These are phyloP conservation scores for Fusarium sp. DNA, from an alignment of 2,329 filamentous ascomycete species.

Conservation along the genomic window DNA sequence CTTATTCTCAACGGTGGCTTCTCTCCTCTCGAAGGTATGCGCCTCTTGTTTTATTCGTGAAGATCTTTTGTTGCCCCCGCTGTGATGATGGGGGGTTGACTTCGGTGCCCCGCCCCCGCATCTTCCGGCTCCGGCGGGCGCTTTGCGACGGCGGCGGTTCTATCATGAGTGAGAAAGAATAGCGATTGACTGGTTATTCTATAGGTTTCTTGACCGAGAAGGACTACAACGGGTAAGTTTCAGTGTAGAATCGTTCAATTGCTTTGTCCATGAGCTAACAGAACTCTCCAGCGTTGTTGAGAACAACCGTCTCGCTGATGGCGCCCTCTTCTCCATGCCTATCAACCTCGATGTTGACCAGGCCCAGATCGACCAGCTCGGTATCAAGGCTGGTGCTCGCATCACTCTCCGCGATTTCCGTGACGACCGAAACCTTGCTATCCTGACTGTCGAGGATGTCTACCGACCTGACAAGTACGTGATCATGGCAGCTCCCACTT, in stretches of 20 bases:
- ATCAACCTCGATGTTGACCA: constrained; percentile 90
- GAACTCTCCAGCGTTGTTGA: constrained; percentile 77
- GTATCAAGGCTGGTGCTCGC: constrained; percentile 81
- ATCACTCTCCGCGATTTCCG: constrained; percentile 93
- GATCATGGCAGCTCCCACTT: not conserved
- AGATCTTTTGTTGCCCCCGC: not conserved
- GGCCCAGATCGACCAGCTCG: constrained; percentile 76
- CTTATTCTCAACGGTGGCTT: constrained; percentile 97
- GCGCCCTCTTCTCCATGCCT: constrained; percentile 94
- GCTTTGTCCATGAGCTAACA: constrained; percentile 39
- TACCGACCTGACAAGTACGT: constrained; percentile 94
- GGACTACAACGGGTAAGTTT: constrained; percentile 88
- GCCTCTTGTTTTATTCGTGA: constrained; percentile 46
- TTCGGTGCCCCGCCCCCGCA: constrained; percentile 39
- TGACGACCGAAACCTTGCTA: constrained; percentile 95
- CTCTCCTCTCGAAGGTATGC: constrained; percentile 89
- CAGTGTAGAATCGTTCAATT: not conserved
- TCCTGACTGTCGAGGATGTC: constrained; percentile 93
- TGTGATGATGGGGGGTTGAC: constrained; percentile 27
- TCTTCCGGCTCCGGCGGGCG: constrained; percentile 16
- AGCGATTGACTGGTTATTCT: constrained; percentile 24
- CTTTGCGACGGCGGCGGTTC: constrained; percentile 11
- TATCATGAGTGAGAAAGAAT: constrained; percentile 5
- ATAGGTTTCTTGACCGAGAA: constrained; percentile 95
- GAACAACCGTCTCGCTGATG: constrained; percentile 85